Conservation (phyloP, 2,329 filamentous ascomycete genomes). For the Lasiodiplodia citricola region DNA sequence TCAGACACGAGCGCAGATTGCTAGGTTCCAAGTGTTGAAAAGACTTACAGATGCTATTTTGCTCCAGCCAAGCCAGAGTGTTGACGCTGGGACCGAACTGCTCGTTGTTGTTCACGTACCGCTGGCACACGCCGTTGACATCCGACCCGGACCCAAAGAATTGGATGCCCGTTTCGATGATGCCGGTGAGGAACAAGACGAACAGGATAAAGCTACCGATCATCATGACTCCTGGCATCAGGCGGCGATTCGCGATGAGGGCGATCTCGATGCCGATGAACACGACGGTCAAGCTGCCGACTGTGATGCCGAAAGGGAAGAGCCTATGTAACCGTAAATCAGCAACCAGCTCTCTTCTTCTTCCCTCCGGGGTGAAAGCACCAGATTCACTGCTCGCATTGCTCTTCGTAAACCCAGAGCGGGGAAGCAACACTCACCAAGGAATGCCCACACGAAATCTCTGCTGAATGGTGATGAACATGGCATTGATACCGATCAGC, state of each 20-base stretch:
- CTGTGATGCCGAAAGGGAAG: constrained; percentile 67
- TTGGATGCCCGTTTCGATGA: constrained; percentile 68
- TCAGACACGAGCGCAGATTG: not conserved
- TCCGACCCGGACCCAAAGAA: constrained; percentile 62
- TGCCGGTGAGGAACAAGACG: constrained; percentile 64
- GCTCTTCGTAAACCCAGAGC: too few relatives aligned
- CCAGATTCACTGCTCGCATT: too few relatives aligned
- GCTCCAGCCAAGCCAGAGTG: constrained; percentile 67
- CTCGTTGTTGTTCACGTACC: constrained; percentile 57
- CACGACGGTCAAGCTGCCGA: constrained; percentile 60
- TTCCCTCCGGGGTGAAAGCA: too few relatives aligned
- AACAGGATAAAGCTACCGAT: constrained; percentile 66
- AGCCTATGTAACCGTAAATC: constrained; percentile 53
- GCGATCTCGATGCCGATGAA: constrained; percentile 65
- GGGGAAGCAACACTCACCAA: constrained; percentile 54
- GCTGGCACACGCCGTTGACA: constrained; percentile 64
- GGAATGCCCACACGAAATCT: constrained; percentile 62
- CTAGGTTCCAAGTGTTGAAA: not conserved
- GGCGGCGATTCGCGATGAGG: constrained; percentile 60
- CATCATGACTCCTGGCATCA: constrained; percentile 65
- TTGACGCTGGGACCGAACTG: constrained; percentile 56
- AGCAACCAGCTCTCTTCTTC: not conserved
- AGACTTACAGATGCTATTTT: constrained; percentile 64
- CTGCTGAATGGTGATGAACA: constrained; percentile 64
- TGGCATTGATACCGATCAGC: constrained; percentile 64